Evolutionary conservation across 2,329 filamentous ascomycete species (phyloP).

Genomic region (Lecanosticta acicola): DNA sequence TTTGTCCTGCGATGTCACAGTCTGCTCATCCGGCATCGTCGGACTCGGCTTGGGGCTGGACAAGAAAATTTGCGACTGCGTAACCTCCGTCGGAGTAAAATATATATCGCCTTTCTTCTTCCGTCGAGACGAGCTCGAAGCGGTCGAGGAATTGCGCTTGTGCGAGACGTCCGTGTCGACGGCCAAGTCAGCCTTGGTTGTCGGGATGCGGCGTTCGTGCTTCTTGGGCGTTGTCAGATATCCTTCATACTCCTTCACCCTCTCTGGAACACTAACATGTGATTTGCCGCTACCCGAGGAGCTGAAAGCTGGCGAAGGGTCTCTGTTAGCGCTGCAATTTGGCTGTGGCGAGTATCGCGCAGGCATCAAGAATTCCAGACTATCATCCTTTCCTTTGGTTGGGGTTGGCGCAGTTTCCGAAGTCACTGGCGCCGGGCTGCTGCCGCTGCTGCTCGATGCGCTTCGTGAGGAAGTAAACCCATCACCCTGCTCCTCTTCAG

Average conservation of each 20-base stretch:
- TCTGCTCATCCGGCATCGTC: slow-evolving; percentile 4
- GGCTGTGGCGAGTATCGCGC: slow-evolving; percentile 3
- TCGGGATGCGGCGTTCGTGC: not conserved
- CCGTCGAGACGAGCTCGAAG: slow-evolving; percentile 4
- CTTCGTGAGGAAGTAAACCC: slow-evolving; percentile 17
- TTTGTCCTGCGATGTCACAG: not conserved
- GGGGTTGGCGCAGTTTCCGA: slow-evolving; percentile 6
- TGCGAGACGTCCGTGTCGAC: not conserved
- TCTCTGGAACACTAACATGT: not conserved
- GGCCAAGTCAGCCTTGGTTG: not conserved
- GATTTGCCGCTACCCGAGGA: not conserved
- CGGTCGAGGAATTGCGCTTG: not conserved
- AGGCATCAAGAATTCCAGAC: slow-evolving; percentile 1
- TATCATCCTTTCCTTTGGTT: not conserved
- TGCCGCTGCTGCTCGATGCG: slow-evolving; percentile 7
- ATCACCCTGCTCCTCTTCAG: slow-evolving; percentile 10
- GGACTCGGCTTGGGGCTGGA: slow-evolving; percentile 23
- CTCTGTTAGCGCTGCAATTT: not conserved
- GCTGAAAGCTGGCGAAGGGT: not conserved
- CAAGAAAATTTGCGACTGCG: slow-evolving; percentile 17
- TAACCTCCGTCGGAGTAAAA: slow-evolving; percentile 25
- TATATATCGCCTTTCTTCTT: slow-evolving; percentile 20
- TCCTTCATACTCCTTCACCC: slow-evolving; percentile 8
- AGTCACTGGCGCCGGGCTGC: slow-evolving; percentile 7
- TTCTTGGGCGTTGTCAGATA: not conserved